phyloP scores from a whole-genome alignment of 805 yeast genomes.

The Danielia oregonensis region DNA sequence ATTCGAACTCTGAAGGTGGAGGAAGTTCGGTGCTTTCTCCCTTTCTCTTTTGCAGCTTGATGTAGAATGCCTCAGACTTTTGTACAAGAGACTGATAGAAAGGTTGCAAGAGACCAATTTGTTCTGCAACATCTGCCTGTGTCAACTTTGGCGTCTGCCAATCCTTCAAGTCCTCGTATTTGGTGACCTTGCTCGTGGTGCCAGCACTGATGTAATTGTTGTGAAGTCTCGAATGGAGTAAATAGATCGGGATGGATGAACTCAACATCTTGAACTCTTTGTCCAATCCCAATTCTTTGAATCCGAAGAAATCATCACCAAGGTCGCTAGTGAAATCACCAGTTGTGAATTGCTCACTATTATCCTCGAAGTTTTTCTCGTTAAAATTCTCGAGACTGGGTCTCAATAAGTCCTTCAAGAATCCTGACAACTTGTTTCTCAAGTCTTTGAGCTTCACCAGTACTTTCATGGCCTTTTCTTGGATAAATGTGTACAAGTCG shows the following conservation, averaged over 20 bases:
- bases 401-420: constrained; percentile 75
- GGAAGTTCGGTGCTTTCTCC: constrained; percentile 41
- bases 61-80: constrained; percentile 41
- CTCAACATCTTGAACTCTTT: constrained; percentile 84
- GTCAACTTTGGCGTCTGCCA: constrained; percentile 50
- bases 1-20: constrained; percentile 28
- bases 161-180: constrained; percentile 63
- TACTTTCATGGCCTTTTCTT: constrained; percentile 68
- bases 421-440: constrained; percentile 58
- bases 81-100: constrained; percentile 42
- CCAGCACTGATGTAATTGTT: constrained; percentile 47
- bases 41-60: constrained; percentile 38
- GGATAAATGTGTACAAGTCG: constrained; percentile 67
- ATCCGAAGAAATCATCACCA: constrained; percentile 98
- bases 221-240: constrained; percentile 72
- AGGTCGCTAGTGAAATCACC: constrained; percentile 93
- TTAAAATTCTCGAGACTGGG: constrained; percentile 73
- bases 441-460: constrained; percentile 67
- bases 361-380: constrained; percentile 80
- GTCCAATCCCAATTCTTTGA: constrained; percentile 88
- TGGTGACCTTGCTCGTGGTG: constrained; percentile 46
- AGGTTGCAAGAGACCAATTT: constrained; percentile 56
- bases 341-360: constrained; percentile 87
- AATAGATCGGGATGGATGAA: constrained; percentile 83
- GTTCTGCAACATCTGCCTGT: constrained; percentile 47